A percentile compares a stretch with the other conserved stretches of the same genome.
phyloP scores from a whole-genome alignment of 2,329 filamentous ascomycete genomes.

The Xylaria arbuscula region DNA sequence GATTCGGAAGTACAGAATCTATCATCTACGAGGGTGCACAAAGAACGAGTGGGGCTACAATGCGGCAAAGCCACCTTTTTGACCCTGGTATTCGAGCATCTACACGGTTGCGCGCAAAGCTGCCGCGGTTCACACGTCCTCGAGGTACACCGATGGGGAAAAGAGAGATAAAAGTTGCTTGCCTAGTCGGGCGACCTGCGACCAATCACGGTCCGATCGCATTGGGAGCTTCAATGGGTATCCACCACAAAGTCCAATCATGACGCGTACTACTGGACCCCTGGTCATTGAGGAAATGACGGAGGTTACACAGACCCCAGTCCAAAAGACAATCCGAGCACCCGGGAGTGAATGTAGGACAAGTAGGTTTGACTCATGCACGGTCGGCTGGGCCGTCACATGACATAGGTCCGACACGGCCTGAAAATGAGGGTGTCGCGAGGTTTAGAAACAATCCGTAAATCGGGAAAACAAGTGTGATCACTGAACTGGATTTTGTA shows the following conservation, averaged over 20 bases:
- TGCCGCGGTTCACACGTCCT: conserved; percentile 16
- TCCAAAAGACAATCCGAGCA: conserved; percentile 4
- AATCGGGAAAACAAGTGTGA: not conserved
- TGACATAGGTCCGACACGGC: conserved; percentile 11
- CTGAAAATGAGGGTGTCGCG: not conserved
- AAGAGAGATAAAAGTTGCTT: conserved; percentile 35
- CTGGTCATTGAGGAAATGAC: conserved; percentile 46
- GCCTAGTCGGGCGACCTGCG: conserved; percentile 41
- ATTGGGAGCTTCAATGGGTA: conserved; percentile 42
- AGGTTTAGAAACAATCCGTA: not conserved
- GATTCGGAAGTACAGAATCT: conserved; percentile 27
- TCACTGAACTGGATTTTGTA: too few species aligned
- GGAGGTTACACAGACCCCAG: conserved; percentile 39
- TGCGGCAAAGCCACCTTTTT: not conserved
- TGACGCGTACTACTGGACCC: conserved; percentile 44
- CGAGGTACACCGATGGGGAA: conserved; percentile 21
- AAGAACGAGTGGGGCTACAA: not conserved
- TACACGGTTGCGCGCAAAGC: conserved; percentile 16
- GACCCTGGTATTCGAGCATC: conserved; percentile 1
- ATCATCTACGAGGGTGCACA: conserved; percentile 3
- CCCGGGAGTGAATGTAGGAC: conserved; percentile 26
- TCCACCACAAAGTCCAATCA: conserved; percentile 45
- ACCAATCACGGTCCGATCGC: conserved; percentile 49
- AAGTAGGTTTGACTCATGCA: conserved; percentile 41
- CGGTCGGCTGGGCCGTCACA: conserved; percentile 31